Conservation (phyloP, 179 eudicot species). For the Actinidia chinensis region DNA sequence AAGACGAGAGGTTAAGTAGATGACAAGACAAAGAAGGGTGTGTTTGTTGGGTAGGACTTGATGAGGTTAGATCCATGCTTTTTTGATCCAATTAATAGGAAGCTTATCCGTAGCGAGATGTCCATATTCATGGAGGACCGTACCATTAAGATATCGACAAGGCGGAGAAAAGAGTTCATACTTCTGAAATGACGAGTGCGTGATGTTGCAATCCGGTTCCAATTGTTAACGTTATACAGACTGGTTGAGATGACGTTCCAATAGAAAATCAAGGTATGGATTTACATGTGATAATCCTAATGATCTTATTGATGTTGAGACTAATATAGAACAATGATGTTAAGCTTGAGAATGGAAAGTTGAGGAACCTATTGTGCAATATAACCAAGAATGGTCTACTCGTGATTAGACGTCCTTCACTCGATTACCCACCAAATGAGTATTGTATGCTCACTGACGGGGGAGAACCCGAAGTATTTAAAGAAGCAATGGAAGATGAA, state of each 20-base stretch:
- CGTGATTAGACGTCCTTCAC: constrained; percentile 2
- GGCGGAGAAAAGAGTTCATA: no score
- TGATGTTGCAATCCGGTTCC: no score
- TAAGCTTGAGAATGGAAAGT: neutral
- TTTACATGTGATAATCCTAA: neutral
- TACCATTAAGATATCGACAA: neutral
- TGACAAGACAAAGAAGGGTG: constrained; percentile 5
- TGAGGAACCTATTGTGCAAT: neutral
- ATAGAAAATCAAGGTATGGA: no score
- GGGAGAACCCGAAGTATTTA: constrained; percentile 22
- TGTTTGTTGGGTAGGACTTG: constrained; percentile 12
- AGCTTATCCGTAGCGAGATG: neutral
- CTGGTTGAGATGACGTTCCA: no score
- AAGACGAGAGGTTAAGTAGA: constrained; percentile 18
- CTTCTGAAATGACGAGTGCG: no score
- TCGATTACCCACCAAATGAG: constrained; percentile 1
- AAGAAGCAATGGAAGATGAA: constrained; percentile 20
- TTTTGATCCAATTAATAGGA: neutral
- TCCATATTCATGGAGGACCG: no score
- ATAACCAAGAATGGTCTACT: neutral
- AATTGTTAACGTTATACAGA: no score
- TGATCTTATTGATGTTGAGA: no score
- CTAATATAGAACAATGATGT: no score
- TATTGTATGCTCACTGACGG: constrained; percentile 13
- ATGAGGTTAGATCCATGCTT: neutral